phyloP scores from a whole-genome alignment of 2,329 filamentous ascomycete genomes.

The Penicillium freii region DNA sequence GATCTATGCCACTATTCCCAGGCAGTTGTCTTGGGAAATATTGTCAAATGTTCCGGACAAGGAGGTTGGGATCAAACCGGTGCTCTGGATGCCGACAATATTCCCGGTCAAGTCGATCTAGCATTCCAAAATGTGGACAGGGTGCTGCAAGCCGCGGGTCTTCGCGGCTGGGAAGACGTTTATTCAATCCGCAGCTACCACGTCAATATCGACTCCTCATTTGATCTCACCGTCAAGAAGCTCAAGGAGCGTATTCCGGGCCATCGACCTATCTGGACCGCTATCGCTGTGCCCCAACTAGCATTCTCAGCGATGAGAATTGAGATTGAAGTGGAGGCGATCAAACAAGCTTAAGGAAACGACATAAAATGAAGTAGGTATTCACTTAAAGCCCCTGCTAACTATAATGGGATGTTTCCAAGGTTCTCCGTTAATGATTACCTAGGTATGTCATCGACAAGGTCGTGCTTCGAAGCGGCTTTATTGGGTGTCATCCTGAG shows the following conservation, averaged over 20 bases:
- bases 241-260: neutral
- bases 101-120: too few relatives aligned
- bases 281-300: neutral
- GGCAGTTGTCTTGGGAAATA: too few relatives aligned
- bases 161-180: neutral
- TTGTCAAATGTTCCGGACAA: too few relatives aligned
- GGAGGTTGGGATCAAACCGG: too few relatives aligned
- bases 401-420: neutral
- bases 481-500: neutral
- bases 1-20: too few relatives aligned
- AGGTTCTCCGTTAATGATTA: neutral
- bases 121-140: neutral
- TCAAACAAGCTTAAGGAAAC: neutral
- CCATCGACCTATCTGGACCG: neutral
- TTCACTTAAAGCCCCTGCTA: too few relatives aligned
- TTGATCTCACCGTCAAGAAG: neutral
- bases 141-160: neutral
- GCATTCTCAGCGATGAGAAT: neutral
- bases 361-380: too few relatives aligned
- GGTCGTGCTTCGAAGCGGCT: too few relatives aligned
- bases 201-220: neutral
- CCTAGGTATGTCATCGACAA: neutral
- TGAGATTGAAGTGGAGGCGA: neutral
- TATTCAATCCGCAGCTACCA: neutral
- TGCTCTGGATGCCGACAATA: too few relatives aligned